A percentile compares a stretch with the other conserved stretches of the same genome.
Conservation (phyloP, 176 grass and related monocot genomes). For the Avena atlantica region DNA sequence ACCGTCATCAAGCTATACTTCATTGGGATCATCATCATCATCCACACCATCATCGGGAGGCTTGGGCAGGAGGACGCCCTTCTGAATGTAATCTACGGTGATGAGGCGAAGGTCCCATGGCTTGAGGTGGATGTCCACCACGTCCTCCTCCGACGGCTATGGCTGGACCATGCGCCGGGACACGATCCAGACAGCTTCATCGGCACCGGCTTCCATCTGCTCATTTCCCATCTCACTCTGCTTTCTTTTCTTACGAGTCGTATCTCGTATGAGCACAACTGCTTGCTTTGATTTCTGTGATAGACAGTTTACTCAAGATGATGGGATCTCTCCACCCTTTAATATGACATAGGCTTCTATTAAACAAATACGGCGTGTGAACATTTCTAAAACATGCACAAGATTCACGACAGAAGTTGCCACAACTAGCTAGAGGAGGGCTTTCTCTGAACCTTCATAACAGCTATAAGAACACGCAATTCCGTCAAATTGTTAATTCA, state of each 20-base stretch:
- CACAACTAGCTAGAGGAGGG: no score
- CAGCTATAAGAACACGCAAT: no score
- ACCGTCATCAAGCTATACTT: no score
- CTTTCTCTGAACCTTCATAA: no score
- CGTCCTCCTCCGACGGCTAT: background rate
- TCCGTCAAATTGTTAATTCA: no score
- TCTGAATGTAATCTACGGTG: constrained; percentile 37
- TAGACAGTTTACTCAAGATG: background rate
- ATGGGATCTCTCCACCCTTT: background rate
- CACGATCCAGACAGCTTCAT: background rate
- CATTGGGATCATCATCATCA: no score
- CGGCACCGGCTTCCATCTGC: background rate
- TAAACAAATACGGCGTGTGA: background rate
- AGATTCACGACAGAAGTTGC: no score
- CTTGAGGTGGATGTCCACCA: background rate
- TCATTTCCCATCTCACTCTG: background rate
- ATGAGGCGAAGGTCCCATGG: constrained; percentile 26
- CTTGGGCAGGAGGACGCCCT: constrained; percentile 31
- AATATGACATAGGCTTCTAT: background rate
- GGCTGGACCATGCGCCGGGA: background rate
- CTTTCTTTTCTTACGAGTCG: background rate
- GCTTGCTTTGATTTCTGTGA: no score
- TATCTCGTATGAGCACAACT: no score
- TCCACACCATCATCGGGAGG: background rate
- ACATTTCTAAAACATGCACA: no score